Conservation (phyloP, 108 stramenopile genomes). For the Mediolabrus comicus region DNA sequence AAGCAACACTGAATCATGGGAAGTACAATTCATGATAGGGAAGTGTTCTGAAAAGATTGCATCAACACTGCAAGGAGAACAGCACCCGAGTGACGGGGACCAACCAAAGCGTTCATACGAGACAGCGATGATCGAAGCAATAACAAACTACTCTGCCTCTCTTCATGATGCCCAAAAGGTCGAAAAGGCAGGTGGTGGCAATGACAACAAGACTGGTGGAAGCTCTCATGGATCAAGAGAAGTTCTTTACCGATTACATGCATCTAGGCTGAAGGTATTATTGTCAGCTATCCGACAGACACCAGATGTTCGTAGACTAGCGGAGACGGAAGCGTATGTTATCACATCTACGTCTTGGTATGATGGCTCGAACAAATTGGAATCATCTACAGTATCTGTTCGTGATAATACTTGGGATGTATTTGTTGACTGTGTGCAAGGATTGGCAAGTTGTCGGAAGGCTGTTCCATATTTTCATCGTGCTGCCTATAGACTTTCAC, state of each 20-base stretch:
- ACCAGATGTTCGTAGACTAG: slow-evolving; percentile 41
- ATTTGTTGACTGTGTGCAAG: slow-evolving; percentile 65
- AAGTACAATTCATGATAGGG: slow-evolving; percentile 78
- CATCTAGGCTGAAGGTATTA: slow-evolving; percentile 75
- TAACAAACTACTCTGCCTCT: slow-evolving; percentile 58
- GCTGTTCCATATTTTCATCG: slow-evolving; percentile 78
- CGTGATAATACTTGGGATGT: slow-evolving; percentile 66
- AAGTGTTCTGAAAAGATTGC: slow-evolving; percentile 88
- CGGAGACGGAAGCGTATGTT: slow-evolving; percentile 69
- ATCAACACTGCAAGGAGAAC: slow-evolving; percentile 52
- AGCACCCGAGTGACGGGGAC: slow-evolving; percentile 18
- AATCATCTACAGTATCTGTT: slow-evolving; percentile 1
- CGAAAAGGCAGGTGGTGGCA: slow-evolving; percentile 49
- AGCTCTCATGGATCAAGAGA: slow-evolving; percentile 81
- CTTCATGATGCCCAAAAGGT: slow-evolving; percentile 47
- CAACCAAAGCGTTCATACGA: slow-evolving; percentile 58
- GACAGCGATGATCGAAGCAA: slow-evolving; percentile 48
- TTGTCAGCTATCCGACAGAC: slow-evolving; percentile 50
- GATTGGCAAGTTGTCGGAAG: slow-evolving; percentile 59
- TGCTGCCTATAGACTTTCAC: slow-evolving; percentile 76
- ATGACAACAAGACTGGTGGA: slow-evolving; percentile 62
- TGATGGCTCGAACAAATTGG: slow-evolving; percentile 15
- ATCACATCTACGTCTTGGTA: slow-evolving; percentile 56
- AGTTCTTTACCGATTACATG: slow-evolving; percentile 78
- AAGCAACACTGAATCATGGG: slow-evolving; percentile 54